phyloP scores from a whole-genome alignment of 108 stramenopile species.

The Chaetoceros tenuissimus region DNA sequence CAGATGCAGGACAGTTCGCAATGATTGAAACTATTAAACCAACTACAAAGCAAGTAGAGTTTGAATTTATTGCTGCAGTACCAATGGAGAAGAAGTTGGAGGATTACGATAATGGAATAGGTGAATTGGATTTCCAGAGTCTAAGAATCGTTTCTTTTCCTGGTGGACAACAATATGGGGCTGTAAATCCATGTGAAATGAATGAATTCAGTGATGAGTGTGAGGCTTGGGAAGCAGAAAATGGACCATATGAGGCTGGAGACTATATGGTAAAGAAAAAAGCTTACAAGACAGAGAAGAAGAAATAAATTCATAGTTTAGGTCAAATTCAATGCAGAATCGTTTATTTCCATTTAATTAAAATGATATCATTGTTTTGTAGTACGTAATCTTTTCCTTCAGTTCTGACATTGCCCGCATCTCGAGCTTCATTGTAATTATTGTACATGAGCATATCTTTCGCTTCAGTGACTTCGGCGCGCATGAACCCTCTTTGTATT shows the following conservation, averaged over 20 bases:
- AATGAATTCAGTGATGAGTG: constrained; percentile 89
- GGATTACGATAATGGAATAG: constrained; percentile 75
- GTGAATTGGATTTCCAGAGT: constrained; percentile 55
- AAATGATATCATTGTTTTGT: constrained; percentile 77
- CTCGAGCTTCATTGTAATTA: constrained; percentile 65
- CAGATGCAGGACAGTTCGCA: constrained; percentile 91
- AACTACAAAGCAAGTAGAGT: constrained; percentile 59
- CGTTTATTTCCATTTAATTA: constrained; percentile 74
- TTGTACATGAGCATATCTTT: constrained; percentile 27
- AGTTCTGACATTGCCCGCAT: constrained; percentile 53
- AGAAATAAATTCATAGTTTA: too few relatives aligned
- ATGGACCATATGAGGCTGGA: constrained; percentile 60
- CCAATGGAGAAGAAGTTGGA: constrained; percentile 62
- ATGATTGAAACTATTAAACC: constrained; percentile 59
- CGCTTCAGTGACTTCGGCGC: constrained; percentile 64
- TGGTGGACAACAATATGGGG: constrained; percentile 90
- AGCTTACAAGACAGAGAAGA: too few relatives aligned
- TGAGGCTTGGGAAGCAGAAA: constrained; percentile 73
- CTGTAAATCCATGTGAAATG: constrained; percentile 93
- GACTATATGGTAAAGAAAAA: constrained; percentile 75
- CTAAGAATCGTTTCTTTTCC: constrained; percentile 77
- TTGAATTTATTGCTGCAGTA: constrained; percentile 84
- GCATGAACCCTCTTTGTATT: constrained; percentile 86
- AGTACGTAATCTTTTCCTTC: constrained; percentile 87
- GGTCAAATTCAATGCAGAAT: too few relatives aligned